A percentile compares a stretch with the other conserved stretches of the same genome.
Conservation (phyloP, 2,329 filamentous ascomycete genomes). For the Arthrobotrys sinensis region DNA sequence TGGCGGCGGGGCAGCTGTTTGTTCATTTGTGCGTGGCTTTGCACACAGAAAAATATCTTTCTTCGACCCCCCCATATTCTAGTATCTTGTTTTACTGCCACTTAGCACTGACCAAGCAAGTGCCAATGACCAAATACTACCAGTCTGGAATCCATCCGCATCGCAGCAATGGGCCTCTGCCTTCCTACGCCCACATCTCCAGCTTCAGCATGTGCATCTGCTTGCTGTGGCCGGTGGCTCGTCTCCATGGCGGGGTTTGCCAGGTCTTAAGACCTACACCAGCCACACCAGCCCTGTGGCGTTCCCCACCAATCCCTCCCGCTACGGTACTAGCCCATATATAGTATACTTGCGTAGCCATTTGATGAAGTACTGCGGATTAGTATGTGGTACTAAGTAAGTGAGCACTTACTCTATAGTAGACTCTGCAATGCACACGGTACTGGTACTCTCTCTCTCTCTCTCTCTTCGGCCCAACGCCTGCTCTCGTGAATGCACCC, state of each 20-base stretch:
- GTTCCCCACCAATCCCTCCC: not conserved
- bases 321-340: not conserved
- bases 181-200: no score
- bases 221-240: no score
- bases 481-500: constrained; percentile 58
- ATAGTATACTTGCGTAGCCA: not conserved
- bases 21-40: constrained; percentile 6
- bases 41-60: not conserved
- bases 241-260: constrained; percentile 21
- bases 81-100: no score
- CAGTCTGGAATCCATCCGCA: no score
- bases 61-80: not conserved
- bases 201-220: no score
- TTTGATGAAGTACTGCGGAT: not conserved
- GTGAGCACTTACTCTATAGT: no score
- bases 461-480: not conserved
- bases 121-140: no score
- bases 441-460: not conserved
- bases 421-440: not conserved
- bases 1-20: no score
- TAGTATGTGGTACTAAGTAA: no score
- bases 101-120: no score
- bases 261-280: constrained; percentile 60
- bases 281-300: constrained; percentile 40
- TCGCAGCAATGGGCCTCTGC: no score